Base-by-base conservation (phyloP, 2,329 filamentous ascomycete genomes). In the Fusarium torreyae region DNA sequence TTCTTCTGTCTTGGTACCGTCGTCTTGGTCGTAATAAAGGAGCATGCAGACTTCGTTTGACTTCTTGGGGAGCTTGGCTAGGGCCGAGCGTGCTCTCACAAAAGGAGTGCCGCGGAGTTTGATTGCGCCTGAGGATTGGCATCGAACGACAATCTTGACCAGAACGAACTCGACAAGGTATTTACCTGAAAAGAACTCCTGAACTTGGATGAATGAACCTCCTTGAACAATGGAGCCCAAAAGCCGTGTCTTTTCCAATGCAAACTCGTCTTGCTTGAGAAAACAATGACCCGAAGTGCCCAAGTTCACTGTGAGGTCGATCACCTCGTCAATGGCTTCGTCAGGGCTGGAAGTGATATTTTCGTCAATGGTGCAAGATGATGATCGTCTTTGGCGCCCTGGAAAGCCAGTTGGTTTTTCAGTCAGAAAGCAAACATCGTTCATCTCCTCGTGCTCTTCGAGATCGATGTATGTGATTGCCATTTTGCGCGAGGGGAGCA, bases 11-110 rank as follows among this genome's bases (percentile, higher is more conserved):
- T 67, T 34, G 5, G 78, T 64, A 1, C 66, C 60, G 0, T 77
- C 57, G 7, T 81, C 77, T 4, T 82, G 65, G 5, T 83, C 76
- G 3, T 87, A 79, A 3, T 77, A 73, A 1, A 75, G 50, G 5
- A 86, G 57, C 67, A 79, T 77, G 45, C 79, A 82, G 5, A 85
- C 68, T 50, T 86, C 85, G 34, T 85, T 84, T 0, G 75, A 24
- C 20, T 83, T 81, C 13, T 76, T 75, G 0, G 76, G 77, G 1
- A 86, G 70, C 42, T 79, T 77, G 0, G 79, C 82, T 6, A 71
- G 49, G 17, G 84, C 65, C 0, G 78, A 72, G 1, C 78, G 69
- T 0, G 77, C 79, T 17, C 82, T 76, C 0, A 77, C 70, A 24
- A 81, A 82, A 0, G 81, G 79, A 1, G 78, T 65, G 0, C 84